Evolutionary conservation across 805 yeast genomes (phyloP), one percentile per base, ranked within the genome.

Genomic region (Cyberlindnera subsufficiens): DNA sequence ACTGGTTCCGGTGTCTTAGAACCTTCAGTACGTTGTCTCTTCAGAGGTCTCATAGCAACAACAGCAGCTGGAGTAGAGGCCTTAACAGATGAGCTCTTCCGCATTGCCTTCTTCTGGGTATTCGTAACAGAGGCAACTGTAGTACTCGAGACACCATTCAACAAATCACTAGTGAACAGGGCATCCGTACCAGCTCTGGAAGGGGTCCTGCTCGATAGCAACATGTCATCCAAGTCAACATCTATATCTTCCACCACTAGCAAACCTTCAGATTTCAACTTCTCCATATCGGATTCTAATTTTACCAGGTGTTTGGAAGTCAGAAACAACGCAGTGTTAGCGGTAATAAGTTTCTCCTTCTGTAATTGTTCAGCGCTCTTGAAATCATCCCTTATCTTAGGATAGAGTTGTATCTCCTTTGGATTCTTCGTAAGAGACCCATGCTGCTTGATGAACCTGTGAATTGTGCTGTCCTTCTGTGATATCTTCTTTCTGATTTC

Each of bases 391-490:
- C 76, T 73, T 7, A 90, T 83, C 53, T 81, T 82, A 22, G 76
- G 71, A 52, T 77, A 75, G 4, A 84, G 55, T 46, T 73, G 80
- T 37, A 69, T 77, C 58, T 91, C 99, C 50, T 87, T 84, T 2
- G 96, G 93, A 61, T 83, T 83, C 49, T 80, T 85, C 1, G 82
- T 74, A 35, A 83, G 64, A 1, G 96, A 82, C 1, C 97, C 96
- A 63, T 86, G 80, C 38, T 85, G 82, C 50, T 82, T 78, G 47
- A 89, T 85, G 60, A 78, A 82, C 59, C 88, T 89, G 57, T 86
- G 96, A 42, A 91, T 66, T 49, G 81, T 86, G n/a, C 75, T 69
- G 56, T 91, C 98, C 51, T 82, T 74, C 44, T 78, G 80, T 52
- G 75, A 80, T 49, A 80, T 75, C 52, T 84, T 75, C 56, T 77